Conservation (phyloP, 2,329 filamentous ascomycete genomes). For the Fusarium foetens region DNA sequence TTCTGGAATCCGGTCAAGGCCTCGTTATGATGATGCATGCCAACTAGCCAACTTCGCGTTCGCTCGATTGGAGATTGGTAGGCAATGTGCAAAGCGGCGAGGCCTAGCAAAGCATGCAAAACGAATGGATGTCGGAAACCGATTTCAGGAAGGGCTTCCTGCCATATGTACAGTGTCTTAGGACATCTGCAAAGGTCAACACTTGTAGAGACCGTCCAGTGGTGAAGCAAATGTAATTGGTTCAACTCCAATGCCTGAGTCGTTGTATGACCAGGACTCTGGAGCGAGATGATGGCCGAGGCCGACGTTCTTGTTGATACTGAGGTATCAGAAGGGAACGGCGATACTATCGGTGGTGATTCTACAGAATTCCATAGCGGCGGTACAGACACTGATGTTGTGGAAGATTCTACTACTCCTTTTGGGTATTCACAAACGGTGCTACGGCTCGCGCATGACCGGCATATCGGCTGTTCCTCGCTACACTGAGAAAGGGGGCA, state of each 20-base stretch:
- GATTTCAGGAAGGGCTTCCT: not conserved
- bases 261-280: too few relatives aligned
- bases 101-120: not conserved
- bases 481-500: not conserved
- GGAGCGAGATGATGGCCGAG: rapidly evolving
- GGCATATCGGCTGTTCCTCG: not conserved
- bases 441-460: not conserved
- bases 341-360: not conserved
- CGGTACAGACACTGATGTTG: rapidly evolving
- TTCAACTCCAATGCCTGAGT: not conserved
- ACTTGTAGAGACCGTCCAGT: not conserved
- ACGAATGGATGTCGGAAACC: not conserved
- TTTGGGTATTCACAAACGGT: not conserved
- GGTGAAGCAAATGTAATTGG: not conserved
- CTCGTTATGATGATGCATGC: not conserved
- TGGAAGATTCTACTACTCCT: rapidly evolving
- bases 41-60: rapidly evolving
- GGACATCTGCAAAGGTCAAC: not conserved
- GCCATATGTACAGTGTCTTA: not conserved
- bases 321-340: not conserved
- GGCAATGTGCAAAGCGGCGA: not conserved
- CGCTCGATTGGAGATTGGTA: not conserved
- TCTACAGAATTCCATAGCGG: rapidly evolving
- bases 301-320: rapidly evolving
- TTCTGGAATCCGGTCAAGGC: not conserved